phyloP scores from a whole-genome alignment of 768 basidiomycete genomes.

The Podaxis pistillaris region DNA sequence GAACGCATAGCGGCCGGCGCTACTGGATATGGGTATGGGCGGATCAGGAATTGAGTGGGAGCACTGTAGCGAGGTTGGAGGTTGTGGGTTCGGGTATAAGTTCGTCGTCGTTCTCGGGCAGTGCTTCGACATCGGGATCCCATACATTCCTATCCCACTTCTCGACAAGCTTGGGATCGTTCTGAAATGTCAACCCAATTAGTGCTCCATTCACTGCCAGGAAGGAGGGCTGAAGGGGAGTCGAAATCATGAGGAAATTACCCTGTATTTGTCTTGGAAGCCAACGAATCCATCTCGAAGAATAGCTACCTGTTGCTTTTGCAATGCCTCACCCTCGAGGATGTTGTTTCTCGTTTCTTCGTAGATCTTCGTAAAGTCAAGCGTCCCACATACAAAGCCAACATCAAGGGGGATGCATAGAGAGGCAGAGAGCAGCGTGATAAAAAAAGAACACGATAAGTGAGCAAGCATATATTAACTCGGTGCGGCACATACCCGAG shows the following conservation, averaged over 20 bases:
- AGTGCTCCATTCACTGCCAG: not conserved
- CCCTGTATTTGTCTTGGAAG: slow-evolving; percentile 73
- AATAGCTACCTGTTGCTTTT: slow-evolving; percentile 52
- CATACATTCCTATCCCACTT: slow-evolving; percentile 73
- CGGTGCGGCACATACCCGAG: slow-evolving; percentile 45
- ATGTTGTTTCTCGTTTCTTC: slow-evolving; percentile 56
- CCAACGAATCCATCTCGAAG: slow-evolving; percentile 70
- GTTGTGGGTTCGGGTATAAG: not conserved
- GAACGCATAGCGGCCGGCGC: not conserved
- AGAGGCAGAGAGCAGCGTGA: too few relatives aligned
- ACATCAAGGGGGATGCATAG: too few relatives aligned
- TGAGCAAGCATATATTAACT: too few relatives aligned
- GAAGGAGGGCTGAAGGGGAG: too few relatives aligned
- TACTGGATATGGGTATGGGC: not conserved
- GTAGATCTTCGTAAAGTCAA: slow-evolving; percentile 50
- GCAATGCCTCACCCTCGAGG: slow-evolving; percentile 38
- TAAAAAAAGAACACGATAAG: not conserved
- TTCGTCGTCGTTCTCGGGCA: slow-evolving; percentile 22
- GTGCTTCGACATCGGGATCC: slow-evolving; percentile 33
- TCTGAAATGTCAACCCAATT: slow-evolving; percentile 28
- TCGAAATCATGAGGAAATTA: slow-evolving; percentile 19
- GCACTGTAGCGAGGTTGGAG: not conserved
- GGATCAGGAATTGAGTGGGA: not conserved
- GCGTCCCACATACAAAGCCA: slow-evolving; percentile 1
- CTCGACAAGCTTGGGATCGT: slow-evolving; percentile 70